Percentiles rank a stretch among this genome's conserved stretches.
Evolutionary conservation across 345 rosid species (phyloP).

Genomic region (Moringa oleifera): DNA sequence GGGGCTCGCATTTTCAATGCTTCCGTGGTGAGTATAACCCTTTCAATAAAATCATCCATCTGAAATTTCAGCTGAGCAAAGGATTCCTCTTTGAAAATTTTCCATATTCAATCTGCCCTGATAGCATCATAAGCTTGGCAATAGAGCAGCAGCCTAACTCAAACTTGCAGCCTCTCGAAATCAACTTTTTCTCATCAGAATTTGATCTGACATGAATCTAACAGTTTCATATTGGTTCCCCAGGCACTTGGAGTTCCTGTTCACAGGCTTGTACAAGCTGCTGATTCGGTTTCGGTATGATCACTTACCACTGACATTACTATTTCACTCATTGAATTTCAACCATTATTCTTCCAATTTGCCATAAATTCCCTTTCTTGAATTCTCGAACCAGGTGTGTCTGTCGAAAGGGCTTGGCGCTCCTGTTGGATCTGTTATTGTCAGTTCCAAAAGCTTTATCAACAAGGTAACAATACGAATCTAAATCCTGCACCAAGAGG

Average conservation of each 20-base stretch:
- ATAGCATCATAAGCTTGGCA: too few species aligned
- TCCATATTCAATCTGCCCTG: too few species aligned
- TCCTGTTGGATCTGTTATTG: constrained; percentile 88
- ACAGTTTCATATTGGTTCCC: constrained; percentile 15
- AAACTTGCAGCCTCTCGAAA: too few species aligned
- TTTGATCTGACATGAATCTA: too few species aligned
- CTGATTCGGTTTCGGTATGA: constrained; percentile 81
- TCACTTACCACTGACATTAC: not conserved
- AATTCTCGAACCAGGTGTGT: constrained; percentile 49
- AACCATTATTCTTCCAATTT: not conserved
- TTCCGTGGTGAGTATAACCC: constrained; percentile 53
- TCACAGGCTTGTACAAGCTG: constrained; percentile 73
- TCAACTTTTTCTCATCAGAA: too few species aligned
- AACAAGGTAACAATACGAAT: constrained; percentile 42
- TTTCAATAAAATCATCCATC: too few species aligned
- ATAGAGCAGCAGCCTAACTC: too few species aligned
- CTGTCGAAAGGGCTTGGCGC: constrained; percentile 93
- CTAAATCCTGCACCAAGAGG: not conserved
- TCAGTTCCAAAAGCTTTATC: constrained; percentile 74
- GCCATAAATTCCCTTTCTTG: not conserved
- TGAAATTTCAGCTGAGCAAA: too few species aligned
- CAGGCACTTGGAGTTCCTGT: constrained; percentile 91
- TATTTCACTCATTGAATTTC: too few species aligned
- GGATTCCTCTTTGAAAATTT: too few species aligned
- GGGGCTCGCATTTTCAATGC: constrained; percentile 98